These are phyloP conservation scores for Hypomontagnella monticulosa DNA, from an alignment of 495 filamentous ascomycete species.

Conservation along the genomic window DNA sequence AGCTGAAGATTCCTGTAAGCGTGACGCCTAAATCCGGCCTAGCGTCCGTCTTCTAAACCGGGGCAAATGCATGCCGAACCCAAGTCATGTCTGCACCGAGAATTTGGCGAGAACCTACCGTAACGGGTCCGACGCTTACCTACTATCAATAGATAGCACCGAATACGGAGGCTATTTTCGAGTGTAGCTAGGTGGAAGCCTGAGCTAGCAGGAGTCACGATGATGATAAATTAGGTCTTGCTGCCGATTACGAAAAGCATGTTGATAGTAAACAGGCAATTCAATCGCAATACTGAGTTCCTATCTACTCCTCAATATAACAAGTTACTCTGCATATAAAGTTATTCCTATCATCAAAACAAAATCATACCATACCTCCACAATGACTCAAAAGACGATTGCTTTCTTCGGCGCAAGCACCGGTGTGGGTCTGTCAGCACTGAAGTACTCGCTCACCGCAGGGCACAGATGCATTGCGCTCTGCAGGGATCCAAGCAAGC, in stretches of 20 bases:
- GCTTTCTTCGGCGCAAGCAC: constrained; percentile 69
- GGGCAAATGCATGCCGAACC: constrained; percentile 22
- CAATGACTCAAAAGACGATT: constrained; percentile 48
- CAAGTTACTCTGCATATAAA: neutral
- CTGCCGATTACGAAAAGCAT: neutral
- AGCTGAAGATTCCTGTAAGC: constrained; percentile 5
- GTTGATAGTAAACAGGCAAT: neutral
- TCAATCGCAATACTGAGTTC: neutral
- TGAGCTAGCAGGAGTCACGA: neutral
- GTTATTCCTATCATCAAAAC: neutral
- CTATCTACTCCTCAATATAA: neutral
- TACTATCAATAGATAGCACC: too few species aligned
- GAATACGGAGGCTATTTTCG: neutral
- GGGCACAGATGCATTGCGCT: constrained; percentile 64
- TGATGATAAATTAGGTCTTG: neutral
- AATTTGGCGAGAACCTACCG: constrained; percentile 22
- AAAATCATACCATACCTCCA: neutral
- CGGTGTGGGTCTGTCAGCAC: constrained; percentile 57
- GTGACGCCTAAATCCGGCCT: constrained; percentile 4
- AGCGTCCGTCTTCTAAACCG: constrained; percentile 12
- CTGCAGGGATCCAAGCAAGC: constrained; percentile 70
- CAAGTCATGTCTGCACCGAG: constrained; percentile 13
- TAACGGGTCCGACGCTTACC: neutral
- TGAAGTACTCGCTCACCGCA: constrained; percentile 60
- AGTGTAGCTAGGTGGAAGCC: too few species aligned